Percentiles rank a stretch among this genome's conserved stretches.
phyloP scores from a whole-genome alignment of 495 filamentous ascomycete species.

The Bombardia bombarda region DNA sequence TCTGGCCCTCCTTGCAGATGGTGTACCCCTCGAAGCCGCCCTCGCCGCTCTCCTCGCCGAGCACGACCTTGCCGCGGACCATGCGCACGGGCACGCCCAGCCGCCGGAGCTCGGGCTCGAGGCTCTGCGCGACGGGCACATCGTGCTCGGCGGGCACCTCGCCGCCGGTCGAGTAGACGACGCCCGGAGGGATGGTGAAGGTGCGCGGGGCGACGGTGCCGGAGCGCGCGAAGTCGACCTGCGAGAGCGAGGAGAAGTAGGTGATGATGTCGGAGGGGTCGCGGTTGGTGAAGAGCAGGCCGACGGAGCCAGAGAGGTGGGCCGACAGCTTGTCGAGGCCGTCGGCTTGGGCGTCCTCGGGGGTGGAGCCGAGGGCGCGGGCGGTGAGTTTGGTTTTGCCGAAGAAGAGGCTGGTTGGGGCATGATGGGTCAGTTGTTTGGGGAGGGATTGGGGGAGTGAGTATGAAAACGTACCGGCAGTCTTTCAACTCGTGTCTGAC shows the following conservation, averaged over 20 bases:
- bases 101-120: conserved; percentile 80
- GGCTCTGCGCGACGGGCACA: conserved; percentile 72
- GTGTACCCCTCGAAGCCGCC: conserved; percentile 43
- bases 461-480: conserved; percentile 54
- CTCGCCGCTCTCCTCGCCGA: conserved; percentile 54
- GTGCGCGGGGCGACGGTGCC: conserved; percentile 64
- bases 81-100: conserved; percentile 83
- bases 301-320: conserved; percentile 75
- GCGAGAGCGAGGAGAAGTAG: conserved; percentile 60
- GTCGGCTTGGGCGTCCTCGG: conserved; percentile 68
- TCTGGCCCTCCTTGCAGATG: conserved; percentile 75
- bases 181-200: conserved; percentile 71
- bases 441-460: not conserved
- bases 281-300: conserved; percentile 82
- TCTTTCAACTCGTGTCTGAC: conserved; percentile 77
- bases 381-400: conserved; percentile 99
- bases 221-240: conserved; percentile 82
- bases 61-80: conserved; percentile 76
- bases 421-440: not conserved
- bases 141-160: conserved; percentile 75
- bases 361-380: conserved; percentile 69
- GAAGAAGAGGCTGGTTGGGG: conserved; percentile 69
- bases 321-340: conserved; percentile 59
- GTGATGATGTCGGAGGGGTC: conserved; percentile 49
- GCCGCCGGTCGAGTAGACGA: conserved; percentile 65